Conservation (phyloP, 768 basidiomycete species). For the Tulasnella calospora region DNA sequence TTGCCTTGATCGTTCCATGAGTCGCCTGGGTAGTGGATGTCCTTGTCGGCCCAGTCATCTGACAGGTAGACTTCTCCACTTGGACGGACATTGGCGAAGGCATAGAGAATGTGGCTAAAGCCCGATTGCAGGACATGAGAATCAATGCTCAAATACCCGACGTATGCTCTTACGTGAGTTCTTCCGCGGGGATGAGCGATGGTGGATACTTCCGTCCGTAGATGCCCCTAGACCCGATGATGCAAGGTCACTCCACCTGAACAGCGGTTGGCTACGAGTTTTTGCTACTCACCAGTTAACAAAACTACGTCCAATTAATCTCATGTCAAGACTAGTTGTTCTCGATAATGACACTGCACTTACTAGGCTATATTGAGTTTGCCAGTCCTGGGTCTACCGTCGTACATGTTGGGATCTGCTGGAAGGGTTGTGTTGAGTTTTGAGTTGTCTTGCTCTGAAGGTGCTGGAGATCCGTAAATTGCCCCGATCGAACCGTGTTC, state of each 20-base stretch:
- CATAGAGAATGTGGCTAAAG: constrained; percentile 78
- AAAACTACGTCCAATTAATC: constrained; percentile 8
- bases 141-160: neutral
- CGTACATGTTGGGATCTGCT: neutral
- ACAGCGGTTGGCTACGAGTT: neutral
- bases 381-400: constrained; percentile 22
- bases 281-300: constrained; percentile 20
- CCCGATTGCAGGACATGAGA: neutral
- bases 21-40: constrained; percentile 94
- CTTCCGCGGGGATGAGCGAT: constrained; percentile 68
- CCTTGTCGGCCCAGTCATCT: constrained; percentile 91
- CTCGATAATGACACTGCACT: neutral
- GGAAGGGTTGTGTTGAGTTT: neutral
- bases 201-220: constrained; percentile 92
- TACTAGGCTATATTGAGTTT: constrained; percentile 30
- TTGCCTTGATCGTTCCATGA: constrained; percentile 88
- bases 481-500: neutral
- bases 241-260: neutral
- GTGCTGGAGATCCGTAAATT: neutral
- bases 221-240: constrained; percentile 59
- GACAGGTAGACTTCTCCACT: constrained; percentile 84
- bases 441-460: neutral
- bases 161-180: constrained; percentile 62
- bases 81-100: constrained; percentile 82
- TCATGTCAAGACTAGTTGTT: neutral